Evolutionary conservation across 805 yeast genomes (phyloP).

Genomic region (Candida multigemmis): DNA sequence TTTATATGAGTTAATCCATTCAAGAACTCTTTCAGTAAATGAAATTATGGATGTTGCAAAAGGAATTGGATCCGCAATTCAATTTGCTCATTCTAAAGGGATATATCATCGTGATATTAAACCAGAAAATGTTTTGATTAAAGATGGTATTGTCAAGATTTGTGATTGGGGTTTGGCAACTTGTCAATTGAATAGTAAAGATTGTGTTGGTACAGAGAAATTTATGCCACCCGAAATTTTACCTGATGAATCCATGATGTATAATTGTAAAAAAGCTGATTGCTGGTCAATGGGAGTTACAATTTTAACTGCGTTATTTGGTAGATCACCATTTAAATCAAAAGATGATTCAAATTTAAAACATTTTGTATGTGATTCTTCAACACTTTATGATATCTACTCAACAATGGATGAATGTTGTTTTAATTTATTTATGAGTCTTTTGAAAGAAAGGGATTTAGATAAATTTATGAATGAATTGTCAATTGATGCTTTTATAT

Average conservation of each 20-base stretch:
- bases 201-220: conserved; percentile 48
- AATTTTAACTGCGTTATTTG: conserved; percentile 39
- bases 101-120: conserved; percentile 66
- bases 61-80: conserved; percentile 45
- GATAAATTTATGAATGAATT: conserved; percentile 22
- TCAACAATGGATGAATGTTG: conserved; percentile 27
- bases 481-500: conserved; percentile 16
- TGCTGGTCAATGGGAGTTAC: conserved; percentile 49
- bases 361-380: conserved; percentile 27
- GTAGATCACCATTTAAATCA: conserved; percentile 44
- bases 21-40: conserved; percentile 6
- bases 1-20: conserved; percentile 47
- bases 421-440: conserved; percentile 30
- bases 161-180: conserved; percentile 74
- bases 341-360: conserved; percentile 34
- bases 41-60: conserved; percentile 32
- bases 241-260: conserved; percentile 9
- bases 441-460: conserved; percentile 29
- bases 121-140: conserved; percentile 61
- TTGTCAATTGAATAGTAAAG: conserved; percentile 15
- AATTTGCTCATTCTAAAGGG: conserved; percentile 47
- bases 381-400: conserved; percentile 39
- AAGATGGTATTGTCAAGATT: conserved; percentile 43
- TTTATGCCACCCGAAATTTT: conserved; percentile 51
- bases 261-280: conserved; percentile 41